Base-by-base conservation (phyloP, 345 rosid species). In the Ricinus communis region DNA sequence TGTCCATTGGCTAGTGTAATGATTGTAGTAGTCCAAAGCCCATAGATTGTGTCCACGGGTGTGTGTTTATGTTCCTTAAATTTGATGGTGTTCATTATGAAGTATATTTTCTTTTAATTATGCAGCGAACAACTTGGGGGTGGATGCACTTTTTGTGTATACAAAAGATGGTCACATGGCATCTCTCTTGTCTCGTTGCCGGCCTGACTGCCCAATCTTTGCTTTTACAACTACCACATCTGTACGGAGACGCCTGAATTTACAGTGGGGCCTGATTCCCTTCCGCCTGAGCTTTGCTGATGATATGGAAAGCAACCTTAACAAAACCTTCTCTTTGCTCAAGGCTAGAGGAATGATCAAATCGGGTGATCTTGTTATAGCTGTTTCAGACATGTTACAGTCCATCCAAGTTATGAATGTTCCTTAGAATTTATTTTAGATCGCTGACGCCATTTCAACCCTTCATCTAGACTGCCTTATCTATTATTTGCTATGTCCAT, bases 211-310 rank as follows among this genome's bases (percentile, higher is more conserved):
- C 72, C 99, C 99, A 18, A 92, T 95, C 77, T 92, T 95, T 69
- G 97, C 99, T 33, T 95, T 95, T 74, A 92, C 99, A 40, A 83
- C 80, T 68, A 80, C 90, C 3, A 81, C 94, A 54, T 89, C 97
- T 0, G 84, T 95, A 54, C 68, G 99, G 65, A 92, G 99, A 80
- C 87, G 93, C 53, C 82, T 95, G 81, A 95, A 95, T 81, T 82
- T 95, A 33, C 97, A 90, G 79, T 95, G 99, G 99, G 99, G 98
- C 47, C 88, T 95, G 46, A 95, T 95, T 75, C 99, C 99, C 5
- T 95, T 95, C 87, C 96, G 99, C 52, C 71, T 95, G 73, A 88
- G 94, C 80, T 92, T 95, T 85, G 72, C 94, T 0, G 97, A 92
- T 43, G 98, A 95, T 73, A 95, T 92, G 99, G 99, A 95, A 63